Conservation (phyloP, 2,329 filamentous ascomycete genomes). For the Delphinella strobiligena region DNA sequence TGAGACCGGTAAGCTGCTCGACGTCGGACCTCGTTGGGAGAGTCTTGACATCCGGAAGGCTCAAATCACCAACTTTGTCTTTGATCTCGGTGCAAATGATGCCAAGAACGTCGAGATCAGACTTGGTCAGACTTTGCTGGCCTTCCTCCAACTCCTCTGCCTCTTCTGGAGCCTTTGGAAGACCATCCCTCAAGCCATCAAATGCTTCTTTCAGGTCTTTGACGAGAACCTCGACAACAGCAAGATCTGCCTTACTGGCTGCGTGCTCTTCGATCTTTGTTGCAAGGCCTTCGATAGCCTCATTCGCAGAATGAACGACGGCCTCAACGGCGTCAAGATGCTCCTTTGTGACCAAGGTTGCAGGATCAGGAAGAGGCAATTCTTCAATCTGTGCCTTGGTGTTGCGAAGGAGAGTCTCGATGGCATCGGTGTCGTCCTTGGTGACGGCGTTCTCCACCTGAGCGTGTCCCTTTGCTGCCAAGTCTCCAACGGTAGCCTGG, state of each 20-base stretch:
- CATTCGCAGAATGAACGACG: slow-evolving; percentile 63
- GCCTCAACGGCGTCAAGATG: slow-evolving; percentile 52
- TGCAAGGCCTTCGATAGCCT: slow-evolving; percentile 54
- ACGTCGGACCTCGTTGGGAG: slow-evolving; percentile 69
- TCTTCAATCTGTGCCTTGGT: slow-evolving; percentile 83
- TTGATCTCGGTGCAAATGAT: slow-evolving; percentile 79
- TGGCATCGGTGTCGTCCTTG: slow-evolving; percentile 78
- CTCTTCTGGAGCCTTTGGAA: slow-evolving; percentile 28
- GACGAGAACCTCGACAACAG: slow-evolving; percentile 63
- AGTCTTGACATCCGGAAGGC: slow-evolving; percentile 56
- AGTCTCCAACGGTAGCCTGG: slow-evolving; percentile 45
- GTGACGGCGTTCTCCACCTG: slow-evolving; percentile 44
- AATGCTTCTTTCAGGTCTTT: slow-evolving; percentile 64
- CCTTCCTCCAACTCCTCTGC: slow-evolving; percentile 34
- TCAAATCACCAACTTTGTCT: slow-evolving; percentile 59
- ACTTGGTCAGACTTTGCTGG: slow-evolving; percentile 52
- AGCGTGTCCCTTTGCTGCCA: slow-evolving; percentile 31
- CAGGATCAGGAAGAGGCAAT: slow-evolving; percentile 51
- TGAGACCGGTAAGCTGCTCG: slow-evolving; percentile 44
- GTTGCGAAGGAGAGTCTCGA: slow-evolving; percentile 81
- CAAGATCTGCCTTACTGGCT: slow-evolving; percentile 68
- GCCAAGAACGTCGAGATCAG: slow-evolving; percentile 68
- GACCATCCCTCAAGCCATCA: slow-evolving; percentile 48
- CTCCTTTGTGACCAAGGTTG: slow-evolving; percentile 53
- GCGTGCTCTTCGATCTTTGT: slow-evolving; percentile 55